Conservation (phyloP, 306 rosid genomes). For the Citrullus amarus region DNA sequence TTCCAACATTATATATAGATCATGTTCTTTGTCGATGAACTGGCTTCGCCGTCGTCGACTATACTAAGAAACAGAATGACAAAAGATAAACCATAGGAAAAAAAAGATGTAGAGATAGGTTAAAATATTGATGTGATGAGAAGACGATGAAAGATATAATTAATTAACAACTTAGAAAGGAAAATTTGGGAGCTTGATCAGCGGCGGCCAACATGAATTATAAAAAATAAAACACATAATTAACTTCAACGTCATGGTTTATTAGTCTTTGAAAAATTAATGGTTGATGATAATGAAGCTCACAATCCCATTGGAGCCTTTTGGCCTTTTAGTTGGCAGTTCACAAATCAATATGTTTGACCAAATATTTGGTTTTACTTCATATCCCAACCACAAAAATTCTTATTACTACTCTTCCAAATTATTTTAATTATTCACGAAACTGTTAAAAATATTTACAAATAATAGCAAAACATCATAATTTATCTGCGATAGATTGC, state of each 20-base stretch:
- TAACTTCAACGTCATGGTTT: neutral
- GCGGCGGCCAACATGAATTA: conserved; percentile 3
- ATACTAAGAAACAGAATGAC: neutral
- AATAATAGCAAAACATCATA: no score
- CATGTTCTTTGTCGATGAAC: no score
- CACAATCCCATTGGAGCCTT: neutral
- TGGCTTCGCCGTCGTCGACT: neutral
- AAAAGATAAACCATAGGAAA: no score
- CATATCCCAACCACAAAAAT: no score
- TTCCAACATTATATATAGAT: no score
- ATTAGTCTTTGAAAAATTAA: neutral
- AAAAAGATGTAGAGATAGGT: neutral
- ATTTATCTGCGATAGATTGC: no score
- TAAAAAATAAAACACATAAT: neutral
- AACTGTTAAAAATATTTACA: no score
- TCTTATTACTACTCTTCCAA: no score
- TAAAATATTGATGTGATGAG: neutral
- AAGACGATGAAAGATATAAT: neutral
- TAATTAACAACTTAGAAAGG: neutral
- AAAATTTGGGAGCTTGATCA: neutral
- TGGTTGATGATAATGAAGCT: neutral
- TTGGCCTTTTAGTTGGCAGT: neutral
- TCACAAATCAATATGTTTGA: neutral
- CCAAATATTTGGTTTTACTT: neutral
- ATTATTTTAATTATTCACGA: no score